These are phyloP conservation scores for Globisporangium takayamanum DNA, from an alignment of 352 stramenopile species.

Conservation along the genomic window DNA sequence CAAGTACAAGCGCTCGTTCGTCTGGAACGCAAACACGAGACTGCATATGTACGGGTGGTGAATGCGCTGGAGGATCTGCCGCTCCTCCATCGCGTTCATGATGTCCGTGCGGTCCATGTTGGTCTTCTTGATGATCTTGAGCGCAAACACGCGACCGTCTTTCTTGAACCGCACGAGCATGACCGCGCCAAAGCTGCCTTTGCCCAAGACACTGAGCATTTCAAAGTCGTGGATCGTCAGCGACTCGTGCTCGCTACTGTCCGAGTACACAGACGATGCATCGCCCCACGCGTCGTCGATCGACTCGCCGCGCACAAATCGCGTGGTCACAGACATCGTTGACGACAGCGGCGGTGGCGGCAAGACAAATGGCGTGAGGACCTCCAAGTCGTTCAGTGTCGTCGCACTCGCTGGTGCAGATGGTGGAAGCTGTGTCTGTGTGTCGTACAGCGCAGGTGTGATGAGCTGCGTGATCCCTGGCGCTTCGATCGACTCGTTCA, in stretches of 20 bases:
- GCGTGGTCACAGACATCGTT: not conserved
- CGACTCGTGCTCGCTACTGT: constrained; percentile 36
- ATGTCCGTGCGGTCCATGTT: constrained; percentile 85
- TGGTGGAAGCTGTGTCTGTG: constrained; percentile 3
- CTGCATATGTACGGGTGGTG: constrained; percentile 86
- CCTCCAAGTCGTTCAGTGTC: not conserved
- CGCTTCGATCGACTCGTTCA: constrained; percentile 20
- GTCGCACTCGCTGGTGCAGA: not conserved
- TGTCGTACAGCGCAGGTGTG: constrained; percentile 11
- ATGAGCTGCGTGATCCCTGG: constrained; percentile 11
- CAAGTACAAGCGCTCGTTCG: constrained; percentile 84
- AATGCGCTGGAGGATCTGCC: constrained; percentile 85
- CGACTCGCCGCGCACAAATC: constrained; percentile 13
- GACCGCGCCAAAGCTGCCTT: constrained; percentile 82
- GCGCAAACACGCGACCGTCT: constrained; percentile 79
- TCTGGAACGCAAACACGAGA: constrained; percentile 86
- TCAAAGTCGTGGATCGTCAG: constrained; percentile 89
- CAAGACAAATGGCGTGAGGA: not conserved
- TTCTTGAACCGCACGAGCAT: constrained; percentile 89
- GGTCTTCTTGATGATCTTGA: constrained; percentile 89
- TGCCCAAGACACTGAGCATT: constrained; percentile 84
- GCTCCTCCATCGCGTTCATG: constrained; percentile 84
- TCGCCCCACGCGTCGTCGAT: constrained; percentile 14
- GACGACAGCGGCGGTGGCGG: not conserved
- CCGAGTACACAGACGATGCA: constrained; percentile 14